Evolutionary conservation across 345 rosid species (phyloP), one percentile per base, ranked within the genome.

Genomic region (Bretschneidera sinensis): DNA sequence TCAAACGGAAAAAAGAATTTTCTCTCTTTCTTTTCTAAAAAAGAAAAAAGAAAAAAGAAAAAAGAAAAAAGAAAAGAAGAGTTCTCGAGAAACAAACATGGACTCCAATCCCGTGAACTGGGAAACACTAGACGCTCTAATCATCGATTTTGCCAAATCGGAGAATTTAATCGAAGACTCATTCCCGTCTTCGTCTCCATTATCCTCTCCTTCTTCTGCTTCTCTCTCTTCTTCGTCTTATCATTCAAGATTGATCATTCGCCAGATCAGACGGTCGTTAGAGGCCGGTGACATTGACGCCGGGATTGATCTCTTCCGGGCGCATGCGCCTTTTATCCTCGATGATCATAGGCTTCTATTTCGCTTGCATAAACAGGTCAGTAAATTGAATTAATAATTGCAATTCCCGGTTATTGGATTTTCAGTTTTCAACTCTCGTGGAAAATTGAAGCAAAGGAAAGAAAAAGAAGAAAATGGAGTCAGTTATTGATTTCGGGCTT

Each of bases 321-420:
- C 78, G 9, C 91, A 86, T 55, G 92, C 95, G 55, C 83, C 96
- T 71, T 83, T 69, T 55, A 59, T 92, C 66, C 86, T 92, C 19
- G 87, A 85, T 53, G 96, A 92, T 71, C 96, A 74, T 34, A 73
- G 95, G 59, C 69, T 92, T 63, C 90, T 88, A 4, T 92, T 92
- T 62, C 91, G 92, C 17, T 70, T 92, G 43, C 92, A 88, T 75
- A 92, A 92, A 62, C 98, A 88, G 98, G 98, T 87, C 22, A 21
- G 48, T 51, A 54, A 11, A 17, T 63, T 57, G 21, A 39, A 34
- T 52, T 0, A 2, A 21, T 0, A 2, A 21, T 50, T 43, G 51
- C 43, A 34, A 25, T 24, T 64, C 51, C 18, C n/a, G n/a, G 21
- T 57, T 34, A 39, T 39, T 11, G 4, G 11, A 39, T 39, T 39